Percentiles rank a stretch among this genome's conserved stretches.
Evolutionary conservation across 2,329 filamentous ascomycete species (phyloP).

Genomic region (Alternaria triticimaculans): DNA sequence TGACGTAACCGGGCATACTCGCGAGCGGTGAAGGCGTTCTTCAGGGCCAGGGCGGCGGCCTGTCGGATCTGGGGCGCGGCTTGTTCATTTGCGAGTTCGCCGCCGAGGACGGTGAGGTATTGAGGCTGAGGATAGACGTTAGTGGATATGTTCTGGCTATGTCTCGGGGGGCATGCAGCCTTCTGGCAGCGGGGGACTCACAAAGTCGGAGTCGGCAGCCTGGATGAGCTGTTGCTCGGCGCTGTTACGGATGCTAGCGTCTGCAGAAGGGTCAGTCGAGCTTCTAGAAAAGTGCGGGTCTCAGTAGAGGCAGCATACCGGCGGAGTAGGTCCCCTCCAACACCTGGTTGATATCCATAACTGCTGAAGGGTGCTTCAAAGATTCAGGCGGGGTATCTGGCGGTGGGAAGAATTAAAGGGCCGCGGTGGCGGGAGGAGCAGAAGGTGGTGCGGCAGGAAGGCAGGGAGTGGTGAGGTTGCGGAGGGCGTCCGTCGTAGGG

Average conservation of each 20-base stretch:
- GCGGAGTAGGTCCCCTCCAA: slow-evolving; percentile 95
- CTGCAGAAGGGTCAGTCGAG: slow-evolving; percentile 60
- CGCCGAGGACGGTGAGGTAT: slow-evolving; percentile 83
- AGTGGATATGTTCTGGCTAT: slow-evolving; percentile 36
- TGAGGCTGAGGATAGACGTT: slow-evolving; percentile 67
- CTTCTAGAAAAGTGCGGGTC: slow-evolving; percentile 29
- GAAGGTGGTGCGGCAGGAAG: slow-evolving; percentile 27
- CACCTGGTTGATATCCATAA: slow-evolving; percentile 98
- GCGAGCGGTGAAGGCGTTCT: slow-evolving; percentile 96
- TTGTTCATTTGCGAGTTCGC: slow-evolving; percentile 90
- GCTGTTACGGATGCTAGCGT: slow-evolving; percentile 85
- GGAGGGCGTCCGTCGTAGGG: slow-evolving; percentile 41
- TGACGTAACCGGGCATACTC: slow-evolving; percentile 86
- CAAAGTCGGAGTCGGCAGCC: slow-evolving; percentile 94
- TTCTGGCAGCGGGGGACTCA: slow-evolving; percentile 58
- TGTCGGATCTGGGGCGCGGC: slow-evolving; percentile 84
- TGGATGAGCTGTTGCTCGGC: slow-evolving; percentile 94
- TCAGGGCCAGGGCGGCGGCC: slow-evolving; percentile 93
- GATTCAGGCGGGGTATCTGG: slow-evolving; percentile 33
- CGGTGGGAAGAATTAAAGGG: slow-evolving; percentile 19
- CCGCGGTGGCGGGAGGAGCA: slow-evolving; percentile 25
- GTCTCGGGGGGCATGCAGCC: slow-evolving; percentile 21
- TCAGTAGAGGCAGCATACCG: slow-evolving; percentile 65
- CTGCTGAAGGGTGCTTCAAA: slow-evolving; percentile 52
- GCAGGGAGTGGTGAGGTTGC: slow-evolving; percentile 35